These are phyloP conservation scores for Osmanthus fragrans DNA, from an alignment of 257 asterid species.

Conservation along the genomic window DNA sequence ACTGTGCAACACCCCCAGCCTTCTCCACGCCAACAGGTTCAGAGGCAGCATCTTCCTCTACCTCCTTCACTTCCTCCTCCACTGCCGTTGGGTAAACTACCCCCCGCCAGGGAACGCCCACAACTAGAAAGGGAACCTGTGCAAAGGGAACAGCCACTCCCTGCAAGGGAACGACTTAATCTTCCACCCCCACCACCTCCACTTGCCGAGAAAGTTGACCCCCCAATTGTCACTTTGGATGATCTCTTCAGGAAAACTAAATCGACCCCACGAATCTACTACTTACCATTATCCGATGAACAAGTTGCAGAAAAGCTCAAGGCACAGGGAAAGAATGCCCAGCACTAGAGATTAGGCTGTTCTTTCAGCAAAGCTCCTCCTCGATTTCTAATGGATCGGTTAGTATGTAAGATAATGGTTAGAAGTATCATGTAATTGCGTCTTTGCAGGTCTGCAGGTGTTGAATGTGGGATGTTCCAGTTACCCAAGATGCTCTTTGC, in stretches of 20 bases:
- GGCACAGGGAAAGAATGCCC: conserved; percentile 32
- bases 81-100: conserved; percentile 40
- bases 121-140: conserved; percentile 41
- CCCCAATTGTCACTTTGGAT: conserved; percentile 46
- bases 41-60: conserved; percentile 51
- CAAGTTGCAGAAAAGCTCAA: conserved; percentile 44
- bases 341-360: conserved; percentile 58
- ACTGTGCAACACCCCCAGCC: conserved; percentile 45
- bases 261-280: conserved; percentile 54
- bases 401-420: conserved; percentile 45
- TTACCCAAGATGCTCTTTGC: conserved; percentile 41
- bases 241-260: conserved; percentile 49
- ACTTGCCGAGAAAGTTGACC: conserved; percentile 38
- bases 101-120: conserved; percentile 38
- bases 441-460: conserved; percentile 61
- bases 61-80: conserved; percentile 53
- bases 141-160: conserved; percentile 48
- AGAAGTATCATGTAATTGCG: conserved; percentile 47
- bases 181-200: conserved; percentile 45
- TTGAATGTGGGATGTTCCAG: conserved; percentile 35
- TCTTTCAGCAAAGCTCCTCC: conserved; percentile 28
- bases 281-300: conserved; percentile 41
- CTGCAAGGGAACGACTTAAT: conserved; percentile 33
- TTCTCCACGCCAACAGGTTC: conserved; percentile 51
- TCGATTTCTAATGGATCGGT: conserved; percentile 33